Conservation (phyloP, 352 stramenopile species). For the Globisporangium acanthophoron region DNA sequence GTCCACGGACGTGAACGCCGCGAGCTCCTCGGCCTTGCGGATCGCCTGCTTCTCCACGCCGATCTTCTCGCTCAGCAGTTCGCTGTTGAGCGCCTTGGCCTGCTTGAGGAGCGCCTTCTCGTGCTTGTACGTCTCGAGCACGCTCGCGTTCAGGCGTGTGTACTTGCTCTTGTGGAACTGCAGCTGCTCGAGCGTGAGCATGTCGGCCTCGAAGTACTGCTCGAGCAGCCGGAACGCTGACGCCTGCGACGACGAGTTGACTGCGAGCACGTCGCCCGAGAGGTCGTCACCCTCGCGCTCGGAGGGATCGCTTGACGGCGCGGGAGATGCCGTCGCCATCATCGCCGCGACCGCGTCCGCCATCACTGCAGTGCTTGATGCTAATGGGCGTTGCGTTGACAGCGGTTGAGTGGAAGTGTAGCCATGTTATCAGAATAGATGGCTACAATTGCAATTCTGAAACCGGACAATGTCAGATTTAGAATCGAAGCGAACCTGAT, state of each 20-base stretch:
- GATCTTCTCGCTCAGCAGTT: constrained; percentile 85
- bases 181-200: constrained; percentile 72
- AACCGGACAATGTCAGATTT: no score
- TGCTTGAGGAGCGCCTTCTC: constrained; percentile 78
- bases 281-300: constrained; percentile 8
- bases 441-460: no score
- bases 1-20: constrained; percentile 63
- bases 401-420: not conserved
- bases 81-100: constrained; percentile 78
- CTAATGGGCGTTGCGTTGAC: no score
- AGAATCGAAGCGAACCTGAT: no score
- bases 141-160: constrained; percentile 53
- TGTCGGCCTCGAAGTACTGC: constrained; percentile 82
- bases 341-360: not conserved
- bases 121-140: constrained; percentile 77
- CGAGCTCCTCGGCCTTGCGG: constrained; percentile 74
- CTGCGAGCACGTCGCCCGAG: constrained; percentile 19
- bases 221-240: constrained; percentile 75
- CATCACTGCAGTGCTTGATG: not conserved
- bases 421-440: not conserved
- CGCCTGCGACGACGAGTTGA: constrained; percentile 48
- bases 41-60: constrained; percentile 83
- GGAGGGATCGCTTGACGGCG: not conserved
- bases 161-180: constrained; percentile 84
- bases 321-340: not conserved